These are phyloP conservation scores for Tulasnella sp. DNA, from an alignment of 768 basidiomycete species.

Conservation along the genomic window DNA sequence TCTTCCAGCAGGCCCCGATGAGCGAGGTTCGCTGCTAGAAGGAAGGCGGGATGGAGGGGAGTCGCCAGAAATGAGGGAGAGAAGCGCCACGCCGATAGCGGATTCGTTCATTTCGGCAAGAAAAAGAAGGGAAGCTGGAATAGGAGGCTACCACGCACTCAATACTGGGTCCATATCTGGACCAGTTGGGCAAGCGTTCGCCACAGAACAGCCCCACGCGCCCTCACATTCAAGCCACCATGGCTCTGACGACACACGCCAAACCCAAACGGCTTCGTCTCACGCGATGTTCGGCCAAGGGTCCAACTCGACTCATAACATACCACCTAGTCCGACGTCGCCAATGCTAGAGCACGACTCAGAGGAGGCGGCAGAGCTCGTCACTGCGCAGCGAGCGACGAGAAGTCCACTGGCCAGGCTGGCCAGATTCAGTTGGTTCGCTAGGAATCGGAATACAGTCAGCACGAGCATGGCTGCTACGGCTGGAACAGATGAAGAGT, in stretches of 20 bases:
- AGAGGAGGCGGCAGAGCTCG: neutral
- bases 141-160: neutral
- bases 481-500: neutral
- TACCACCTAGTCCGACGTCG: neutral
- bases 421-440: slow-evolving; percentile 11
- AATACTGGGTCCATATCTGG: neutral
- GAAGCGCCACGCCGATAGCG: neutral
- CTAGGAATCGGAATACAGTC: neutral
- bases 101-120: neutral
- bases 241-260: too few species aligned
- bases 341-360: neutral
- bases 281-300: neutral
- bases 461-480: neutral
- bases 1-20: neutral
- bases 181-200: neutral
- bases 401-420: slow-evolving; percentile 3
- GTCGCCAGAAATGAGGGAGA: slow-evolving; percentile 4
- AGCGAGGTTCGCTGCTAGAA: slow-evolving; percentile 1
- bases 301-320: neutral
- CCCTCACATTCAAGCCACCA: too few species aligned
- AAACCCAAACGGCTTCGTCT: neutral
- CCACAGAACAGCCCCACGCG: too few species aligned
- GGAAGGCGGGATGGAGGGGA: slow-evolving; percentile 4
- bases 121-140: neutral
- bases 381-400: slow-evolving; percentile 10